phyloP scores from a whole-genome alignment of 371 early-diverging fungal species.

The Mucor saturninus region DNA sequence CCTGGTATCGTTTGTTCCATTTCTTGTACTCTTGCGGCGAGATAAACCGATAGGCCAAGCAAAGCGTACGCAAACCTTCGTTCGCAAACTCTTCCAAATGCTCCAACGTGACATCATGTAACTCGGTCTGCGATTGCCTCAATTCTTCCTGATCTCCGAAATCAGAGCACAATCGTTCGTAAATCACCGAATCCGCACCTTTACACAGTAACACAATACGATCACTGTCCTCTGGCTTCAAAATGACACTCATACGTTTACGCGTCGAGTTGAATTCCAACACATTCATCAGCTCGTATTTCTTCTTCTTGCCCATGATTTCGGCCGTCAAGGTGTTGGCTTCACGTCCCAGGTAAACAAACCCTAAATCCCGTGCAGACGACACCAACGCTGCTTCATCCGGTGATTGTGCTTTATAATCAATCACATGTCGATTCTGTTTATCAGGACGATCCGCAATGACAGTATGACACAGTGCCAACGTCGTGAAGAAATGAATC shows the following conservation, averaged over 20 bases:
- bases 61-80: slow-evolving; percentile 92
- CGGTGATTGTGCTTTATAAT: slow-evolving; percentile 91
- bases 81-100: slow-evolving; percentile 89
- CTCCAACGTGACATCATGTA: slow-evolving; percentile 53
- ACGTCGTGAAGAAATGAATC: slow-evolving; percentile 74
- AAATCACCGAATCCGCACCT: slow-evolving; percentile 80
- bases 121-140: slow-evolving; percentile 23
- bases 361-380: slow-evolving; percentile 85
- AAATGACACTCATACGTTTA: slow-evolving; percentile 74
- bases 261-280: slow-evolving; percentile 74
- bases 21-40: slow-evolving; percentile 73
- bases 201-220: slow-evolving; percentile 73
- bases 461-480: slow-evolving; percentile 93
- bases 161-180: slow-evolving; percentile 48
- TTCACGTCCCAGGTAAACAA: slow-evolving; percentile 74
- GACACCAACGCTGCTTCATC: slow-evolving; percentile 94
- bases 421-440: slow-evolving; percentile 50
- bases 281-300: slow-evolving; percentile 60
- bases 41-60: slow-evolving; percentile 82
- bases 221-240: slow-evolving; percentile 56
- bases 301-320: slow-evolving; percentile 37
- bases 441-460: slow-evolving; percentile 66
- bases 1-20: slow-evolving; percentile 78
- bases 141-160: slow-evolving; percentile 36
- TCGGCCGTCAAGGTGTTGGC: slow-evolving; percentile 45